Base-by-base conservation (phyloP, 169 alveolate genomes). In the Babesia ovis region DNA sequence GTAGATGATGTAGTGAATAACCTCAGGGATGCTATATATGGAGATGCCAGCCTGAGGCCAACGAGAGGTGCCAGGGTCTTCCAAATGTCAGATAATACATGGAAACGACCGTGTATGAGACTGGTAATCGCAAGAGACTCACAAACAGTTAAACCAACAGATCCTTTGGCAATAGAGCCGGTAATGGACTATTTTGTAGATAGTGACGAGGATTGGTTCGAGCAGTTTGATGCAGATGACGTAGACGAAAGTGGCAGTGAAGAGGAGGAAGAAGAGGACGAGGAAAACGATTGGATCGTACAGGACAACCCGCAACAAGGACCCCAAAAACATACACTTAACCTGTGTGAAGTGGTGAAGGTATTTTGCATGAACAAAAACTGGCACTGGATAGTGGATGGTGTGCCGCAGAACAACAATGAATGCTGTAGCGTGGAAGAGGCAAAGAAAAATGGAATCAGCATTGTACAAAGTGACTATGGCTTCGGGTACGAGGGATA, bases 341-440 rank as follows among this genome's bases (percentile, higher is more conserved):
- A 51, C 37, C 66, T 77, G 4, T 50, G 83, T 46, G 74, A 62
- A 54, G 69, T 61, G 39, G 83, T 68, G 11, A 79, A 79, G 83
- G 87, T 79, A 34, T 79, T 20, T 45, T 79, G 87, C 66, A 9
- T 69, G 20, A 32, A 79, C 66, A 39, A 35, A 18, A 56, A 79
- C 77, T 79, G 87, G 87, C 87, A 79, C 77, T 79, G 87, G 87
- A 79, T 79, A 11, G 69, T 79, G 22, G 87, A 79, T 48, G 87
- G 87, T 18, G 68, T 66, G n/a, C 77, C 87, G 16, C 77, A 66
- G 43, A 50, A 58, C 54, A 31, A 37, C 42, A 43, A 69, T 37
- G 76, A 79, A 18, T 39, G 73, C 23, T 66, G 77, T 77, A 79
- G 77, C 45, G 42, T 46, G 45, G 79, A 79, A 35, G 59, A 53